Conservation (phyloP, 495 filamentous ascomycete species). For the Opeltia flavorubescens region DNA sequence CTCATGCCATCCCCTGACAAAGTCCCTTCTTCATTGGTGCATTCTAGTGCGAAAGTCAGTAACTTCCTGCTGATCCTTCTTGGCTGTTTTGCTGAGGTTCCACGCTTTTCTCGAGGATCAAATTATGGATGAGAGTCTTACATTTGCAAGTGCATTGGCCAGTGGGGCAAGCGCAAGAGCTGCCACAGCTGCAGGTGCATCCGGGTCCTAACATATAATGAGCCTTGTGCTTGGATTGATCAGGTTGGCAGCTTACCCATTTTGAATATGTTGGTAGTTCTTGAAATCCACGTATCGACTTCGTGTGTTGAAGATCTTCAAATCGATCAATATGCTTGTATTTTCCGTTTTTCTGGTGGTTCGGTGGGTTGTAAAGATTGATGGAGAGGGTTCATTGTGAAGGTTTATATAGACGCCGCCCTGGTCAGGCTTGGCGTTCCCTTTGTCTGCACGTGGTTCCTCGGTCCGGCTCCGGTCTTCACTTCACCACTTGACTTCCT, state of each 20-base stretch:
- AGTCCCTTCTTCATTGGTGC: background rate
- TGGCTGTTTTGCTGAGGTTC: background rate
- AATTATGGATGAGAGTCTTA: background rate
- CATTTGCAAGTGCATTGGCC: conserved; percentile 17
- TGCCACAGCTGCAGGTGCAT: conserved; percentile 16
- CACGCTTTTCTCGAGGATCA: background rate
- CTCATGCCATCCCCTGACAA: background rate
- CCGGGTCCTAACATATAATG: conserved; percentile 9
- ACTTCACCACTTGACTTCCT: too few species aligned
- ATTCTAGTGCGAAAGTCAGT: background rate
- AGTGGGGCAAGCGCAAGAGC: conserved; percentile 12
- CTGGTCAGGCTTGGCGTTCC: too few species aligned
- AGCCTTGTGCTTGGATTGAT: background rate
- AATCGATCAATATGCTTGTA: too few species aligned
- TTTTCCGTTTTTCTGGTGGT: too few species aligned
- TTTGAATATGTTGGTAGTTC: too few species aligned
- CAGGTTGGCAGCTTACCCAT: background rate
- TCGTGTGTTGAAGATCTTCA: too few species aligned
- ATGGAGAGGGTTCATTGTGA: too few species aligned
- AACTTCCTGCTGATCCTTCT: background rate
- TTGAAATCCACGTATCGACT: too few species aligned
- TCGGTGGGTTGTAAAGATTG: too few species aligned
- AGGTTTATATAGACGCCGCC: too few species aligned
- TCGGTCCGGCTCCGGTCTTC: too few species aligned
- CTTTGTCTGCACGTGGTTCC: too few species aligned